Base-by-base conservation (phyloP, 31 red algal genomes). In the Bonnemaisonia californica region DNA sequence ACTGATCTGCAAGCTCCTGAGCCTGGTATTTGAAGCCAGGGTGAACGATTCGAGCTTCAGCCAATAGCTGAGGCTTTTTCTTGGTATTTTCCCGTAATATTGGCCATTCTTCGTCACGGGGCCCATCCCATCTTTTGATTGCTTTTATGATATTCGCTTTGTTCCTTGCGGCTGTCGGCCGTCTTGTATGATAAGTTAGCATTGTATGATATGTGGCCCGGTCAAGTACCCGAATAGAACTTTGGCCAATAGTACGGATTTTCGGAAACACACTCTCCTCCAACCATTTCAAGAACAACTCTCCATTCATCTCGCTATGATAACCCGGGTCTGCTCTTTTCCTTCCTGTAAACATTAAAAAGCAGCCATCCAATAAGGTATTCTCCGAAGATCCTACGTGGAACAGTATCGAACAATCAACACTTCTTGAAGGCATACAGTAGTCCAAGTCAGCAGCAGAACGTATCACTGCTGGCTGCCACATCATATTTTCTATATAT, bases 321-420 rank as follows among this genome's bases (percentile, higher is more conserved):
- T 74, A 74, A 22, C 51, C 32, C 29, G 41, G 1, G 39, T 74
- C 30, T 21, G 26, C 45, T 48, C 1, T 13, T 35, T 74, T 42
- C 36, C 45, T 34, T 28, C 41, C 70, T 30, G 39, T 74, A 32
- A 74, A 74, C 41, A 74, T n/a, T n/a, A 74, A 40, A 51, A 47
- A 32, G 51, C 70, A 74, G 19, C 70, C 1, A 28, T 26, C 26
- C 39, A 55, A 32, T 30, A 74, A 0, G 24, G 38, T 40, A 51
- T 34, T 74, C 24, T 51, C 22, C 26, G 19, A n/a, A 29, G 54
- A 74, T 24, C 70, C 70, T 7, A 54, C 21, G 42, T 74, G 70
- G 70, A 18, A 54, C 4, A 74, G 0, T n/a, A 54, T 74, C 29
- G 29, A 32, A 8, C 59, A 22, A 24, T 63, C 59, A 63, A 8